A percentile compares a stretch with the other conserved stretches of the same genome.
These are phyloP conservation scores for Naumovozyma dairenensis DNA, from an alignment of 805 yeast species.

Conservation along the genomic window DNA sequence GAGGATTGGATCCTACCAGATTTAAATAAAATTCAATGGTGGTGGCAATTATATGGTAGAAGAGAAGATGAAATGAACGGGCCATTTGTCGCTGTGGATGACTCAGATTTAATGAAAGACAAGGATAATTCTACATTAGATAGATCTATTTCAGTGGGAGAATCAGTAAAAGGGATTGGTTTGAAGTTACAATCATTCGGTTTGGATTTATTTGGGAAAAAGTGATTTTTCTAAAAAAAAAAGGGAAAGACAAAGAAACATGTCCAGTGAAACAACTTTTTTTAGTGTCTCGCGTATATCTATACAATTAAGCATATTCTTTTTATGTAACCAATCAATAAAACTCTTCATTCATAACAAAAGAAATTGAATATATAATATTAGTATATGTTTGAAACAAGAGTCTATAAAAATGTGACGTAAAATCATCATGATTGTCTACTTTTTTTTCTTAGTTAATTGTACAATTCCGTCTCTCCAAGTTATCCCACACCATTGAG, in stretches of 20 bases:
- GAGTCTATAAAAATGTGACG: too few species aligned
- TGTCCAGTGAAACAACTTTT: too few species aligned
- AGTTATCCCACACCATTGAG: constrained; percentile 63
- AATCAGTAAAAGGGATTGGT: background rate
- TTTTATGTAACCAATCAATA: too few species aligned
- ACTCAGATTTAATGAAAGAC: background rate
- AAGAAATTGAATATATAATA: too few species aligned
- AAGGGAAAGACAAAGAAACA: too few species aligned
- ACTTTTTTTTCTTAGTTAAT: constrained; percentile 8
- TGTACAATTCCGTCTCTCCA: constrained; percentile 39
- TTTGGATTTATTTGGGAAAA: constrained; percentile 18
- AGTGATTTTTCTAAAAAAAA: too few species aligned
- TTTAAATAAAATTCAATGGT: constrained; percentile 52
- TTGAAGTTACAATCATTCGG: constrained; percentile 8
- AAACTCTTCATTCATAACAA: too few species aligned
- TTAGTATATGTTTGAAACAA: too few species aligned
- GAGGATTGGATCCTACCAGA: constrained; percentile 45
- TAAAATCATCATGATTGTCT: too few species aligned
- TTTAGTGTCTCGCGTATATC: too few species aligned
- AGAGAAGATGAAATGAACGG: constrained; percentile 55
- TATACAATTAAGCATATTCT: too few species aligned
- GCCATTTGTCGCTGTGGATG: too few species aligned
- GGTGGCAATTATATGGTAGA: constrained; percentile 80
- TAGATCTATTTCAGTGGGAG: background rate
- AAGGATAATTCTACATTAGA: background rate